A percentile compares a stretch with the other conserved stretches of the same genome.
Conservation (phyloP, 1,284 basidiomycete species). For the Heterobasidion parviporum region DNA sequence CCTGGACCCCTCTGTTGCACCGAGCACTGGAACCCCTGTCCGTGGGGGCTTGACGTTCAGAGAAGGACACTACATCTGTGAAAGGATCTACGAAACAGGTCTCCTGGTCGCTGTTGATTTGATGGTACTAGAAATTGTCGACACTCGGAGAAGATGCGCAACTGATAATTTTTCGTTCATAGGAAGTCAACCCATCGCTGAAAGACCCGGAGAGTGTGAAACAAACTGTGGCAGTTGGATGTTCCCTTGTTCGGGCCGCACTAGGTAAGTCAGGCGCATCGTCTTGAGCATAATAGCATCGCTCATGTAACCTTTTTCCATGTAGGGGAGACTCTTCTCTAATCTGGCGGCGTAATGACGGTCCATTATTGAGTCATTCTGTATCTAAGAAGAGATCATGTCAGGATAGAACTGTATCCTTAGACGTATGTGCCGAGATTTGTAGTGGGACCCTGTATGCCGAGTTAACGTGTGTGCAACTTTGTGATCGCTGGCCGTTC, state of each 20-base stretch:
- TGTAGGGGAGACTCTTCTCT: constrained; percentile 12
- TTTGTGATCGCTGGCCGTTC: too few species aligned
- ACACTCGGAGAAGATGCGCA: not conserved
- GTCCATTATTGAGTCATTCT: not conserved
- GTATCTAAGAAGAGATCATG: too few species aligned
- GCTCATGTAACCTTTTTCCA: not conserved
- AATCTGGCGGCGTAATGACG: not conserved
- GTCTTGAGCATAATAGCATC: not conserved
- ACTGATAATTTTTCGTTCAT: constrained; percentile 7
- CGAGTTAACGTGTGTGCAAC: too few species aligned
- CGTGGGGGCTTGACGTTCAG: constrained; percentile 95
- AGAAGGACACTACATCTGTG: constrained; percentile 96
- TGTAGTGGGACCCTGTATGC: too few species aligned
- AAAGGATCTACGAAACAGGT: constrained; percentile 91
- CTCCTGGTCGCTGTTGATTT: constrained; percentile 87
- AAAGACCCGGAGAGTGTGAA: constrained; percentile 64
- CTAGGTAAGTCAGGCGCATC: constrained; percentile 45
- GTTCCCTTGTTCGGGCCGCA: constrained; percentile 86
- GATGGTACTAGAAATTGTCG: constrained; percentile 51
- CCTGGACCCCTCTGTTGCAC: constrained; percentile 88
- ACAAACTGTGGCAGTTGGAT: constrained; percentile 91
- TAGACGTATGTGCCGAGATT: too few species aligned
- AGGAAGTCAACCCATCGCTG: constrained; percentile 97
- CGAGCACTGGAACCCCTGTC: constrained; percentile 91
- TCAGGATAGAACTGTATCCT: too few species aligned